Evolutionary conservation across 108 stramenopile genomes (phyloP).

Genomic region (Fistulifera solaris): DNA sequence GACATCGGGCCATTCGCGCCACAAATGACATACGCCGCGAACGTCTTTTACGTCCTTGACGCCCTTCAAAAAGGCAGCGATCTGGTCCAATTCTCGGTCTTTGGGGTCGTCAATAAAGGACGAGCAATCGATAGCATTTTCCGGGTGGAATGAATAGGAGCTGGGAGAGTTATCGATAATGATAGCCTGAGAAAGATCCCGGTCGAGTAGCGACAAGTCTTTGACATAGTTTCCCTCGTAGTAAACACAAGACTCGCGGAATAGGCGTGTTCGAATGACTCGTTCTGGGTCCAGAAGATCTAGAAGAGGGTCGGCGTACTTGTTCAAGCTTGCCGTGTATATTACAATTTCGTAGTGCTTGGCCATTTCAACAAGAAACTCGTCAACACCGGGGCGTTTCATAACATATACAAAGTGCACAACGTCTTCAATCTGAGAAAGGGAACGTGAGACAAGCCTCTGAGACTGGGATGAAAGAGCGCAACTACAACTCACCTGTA

Average conservation of each 20-base stretch:
- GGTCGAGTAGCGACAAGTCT: constrained; percentile 79
- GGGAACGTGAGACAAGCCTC: neutral
- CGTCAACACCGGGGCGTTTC: constrained; percentile 96
- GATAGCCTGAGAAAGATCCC: constrained; percentile 81
- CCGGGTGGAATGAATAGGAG: constrained; percentile 96
- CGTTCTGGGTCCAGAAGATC: constrained; percentile 88
- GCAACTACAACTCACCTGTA: constrained; percentile 59
- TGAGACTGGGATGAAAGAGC: neutral
- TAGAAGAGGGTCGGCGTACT: constrained; percentile 96
- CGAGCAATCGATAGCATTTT: constrained; percentile 95
- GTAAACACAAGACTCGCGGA: constrained; percentile 96
- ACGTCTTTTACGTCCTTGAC: constrained; percentile 79
- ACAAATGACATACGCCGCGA: constrained; percentile 46
- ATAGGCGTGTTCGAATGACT: constrained; percentile 79
- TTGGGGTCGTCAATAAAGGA: constrained; percentile 91
- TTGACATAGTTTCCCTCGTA: constrained; percentile 98
- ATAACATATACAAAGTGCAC: constrained; percentile 95
- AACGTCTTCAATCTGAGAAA: constrained; percentile 84
- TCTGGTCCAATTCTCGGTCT: constrained; percentile 92
- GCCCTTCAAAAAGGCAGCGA: constrained; percentile 81
- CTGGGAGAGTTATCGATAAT: constrained; percentile 98
- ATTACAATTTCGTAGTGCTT: constrained; percentile 96
- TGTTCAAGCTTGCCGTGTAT: constrained; percentile 95
- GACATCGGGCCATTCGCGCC: constrained; percentile 86
- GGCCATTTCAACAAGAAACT: constrained; percentile 90